A percentile compares a stretch with the other conserved stretches of the same genome.
Evolutionary conservation across 768 basidiomycete species (phyloP).

Genomic region (Amanita thiersii): DNA sequence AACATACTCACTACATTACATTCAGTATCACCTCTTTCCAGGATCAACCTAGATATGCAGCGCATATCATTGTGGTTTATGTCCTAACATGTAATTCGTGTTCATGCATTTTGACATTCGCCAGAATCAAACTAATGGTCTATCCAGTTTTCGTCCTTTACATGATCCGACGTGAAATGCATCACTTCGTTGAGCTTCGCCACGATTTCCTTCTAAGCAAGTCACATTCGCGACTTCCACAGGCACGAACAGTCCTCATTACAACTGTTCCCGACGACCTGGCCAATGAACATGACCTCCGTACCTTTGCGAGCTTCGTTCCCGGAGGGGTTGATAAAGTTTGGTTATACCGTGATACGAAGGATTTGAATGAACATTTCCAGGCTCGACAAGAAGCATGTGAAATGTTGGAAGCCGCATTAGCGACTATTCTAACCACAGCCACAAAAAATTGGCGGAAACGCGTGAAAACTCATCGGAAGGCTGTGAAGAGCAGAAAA

Average conservation of each 20-base stretch:
- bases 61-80: slow-evolving; percentile 49
- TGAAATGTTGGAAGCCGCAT: slow-evolving; percentile 49
- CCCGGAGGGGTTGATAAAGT: slow-evolving; percentile 64
- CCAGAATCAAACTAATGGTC: slow-evolving; percentile 1
- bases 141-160: slow-evolving; percentile 50
- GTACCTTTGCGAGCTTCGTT: slow-evolving; percentile 51
- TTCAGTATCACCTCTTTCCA: slow-evolving; percentile 25
- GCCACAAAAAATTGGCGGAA: slow-evolving; percentile 34
- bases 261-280: slow-evolving; percentile 53
- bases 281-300: slow-evolving; percentile 36
- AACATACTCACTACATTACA: background rate
- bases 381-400: slow-evolving; percentile 37
- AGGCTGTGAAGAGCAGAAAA: slow-evolving; percentile 19
- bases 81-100: slow-evolving; percentile 36
- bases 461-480: slow-evolving; percentile 22
- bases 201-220: slow-evolving; percentile 52
- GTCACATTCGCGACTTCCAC: slow-evolving; percentile 50
- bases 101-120: background rate
- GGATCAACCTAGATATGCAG: slow-evolving; percentile 39
- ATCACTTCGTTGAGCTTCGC: slow-evolving; percentile 46
- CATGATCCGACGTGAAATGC: slow-evolving; percentile 50
- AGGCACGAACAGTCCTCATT: slow-evolving; percentile 63
- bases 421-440: slow-evolving; percentile 35
- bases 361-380: slow-evolving; percentile 32
- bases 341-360: slow-evolving; percentile 58